Base-by-base conservation (phyloP, 2,329 filamentous ascomycete genomes). In the Chaetomiaceae sp. region DNA sequence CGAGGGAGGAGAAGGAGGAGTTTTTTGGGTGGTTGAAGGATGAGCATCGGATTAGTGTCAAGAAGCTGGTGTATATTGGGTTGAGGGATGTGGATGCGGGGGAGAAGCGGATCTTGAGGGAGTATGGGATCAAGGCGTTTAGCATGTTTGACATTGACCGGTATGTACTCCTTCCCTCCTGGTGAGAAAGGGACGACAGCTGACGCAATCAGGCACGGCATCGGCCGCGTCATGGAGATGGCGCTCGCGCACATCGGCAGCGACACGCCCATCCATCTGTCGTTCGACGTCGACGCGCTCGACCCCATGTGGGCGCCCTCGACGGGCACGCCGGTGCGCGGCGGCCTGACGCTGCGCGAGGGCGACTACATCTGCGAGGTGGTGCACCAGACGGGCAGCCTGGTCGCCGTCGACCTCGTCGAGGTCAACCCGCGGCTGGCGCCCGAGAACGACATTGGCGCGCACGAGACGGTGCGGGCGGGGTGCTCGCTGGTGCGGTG, bases 61-160 rank as follows among this genome's bases (percentile, higher is more conserved):
- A 82, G 71, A 97, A 97, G 78, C 77, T 99, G 55, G 94, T 99
- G 31, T 99, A 99, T 73, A 99, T 99, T 68, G 94, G 91, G 29
- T 78, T 99, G 65, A 81, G 94, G 38, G 94, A 97, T 68, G 91
- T 97, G 27, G 94, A 99, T 69, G 72, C 81, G n/a, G 89, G 84
- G 38, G 94, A 99, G 84, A 97, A 96, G 85, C 82, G 84, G 74
- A 89, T 96, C 57, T 75, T 99, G 59, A 81, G 86, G 54, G 89
- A 97, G 61, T 78, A 97, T 66, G 86, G 87, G 38, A 94, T 99
- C 76, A 92, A 89, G 77, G 92, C 92, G 4, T 99, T 97, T 67
- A 92, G 87, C 74, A 99, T 99, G 94, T 94, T 96, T 69, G 94
- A 99, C 68, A 88, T 99, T 70, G 94, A 99, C 72, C 81, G 83